Evolutionary conservation across 192 early-diverging fungal species (phyloP), one percentile per base, ranked within the genome.

Genomic region (Coemansia sp.): DNA sequence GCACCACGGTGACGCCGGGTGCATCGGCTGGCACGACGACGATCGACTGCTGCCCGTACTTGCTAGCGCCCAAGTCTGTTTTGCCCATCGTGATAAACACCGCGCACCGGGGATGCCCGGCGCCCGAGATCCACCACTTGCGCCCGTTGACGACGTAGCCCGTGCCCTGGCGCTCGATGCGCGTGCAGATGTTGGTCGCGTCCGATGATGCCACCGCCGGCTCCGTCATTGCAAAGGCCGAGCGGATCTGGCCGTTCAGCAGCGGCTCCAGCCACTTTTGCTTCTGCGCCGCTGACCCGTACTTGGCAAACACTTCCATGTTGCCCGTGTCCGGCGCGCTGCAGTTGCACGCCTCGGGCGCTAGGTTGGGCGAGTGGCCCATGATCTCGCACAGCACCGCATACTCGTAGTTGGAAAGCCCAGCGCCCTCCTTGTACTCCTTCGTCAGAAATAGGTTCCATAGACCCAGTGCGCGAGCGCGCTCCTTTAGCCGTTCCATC

Each of bases 51-150:
- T 97, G 97, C 36, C 77, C 75, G 85, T 99, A 93, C 50, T 79
- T 85, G 61, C 83, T 75, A 40, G 89, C 87, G 6, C 64, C 16
- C 63, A 85, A 83, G 34, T 78, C 85, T 10, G 88, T 86, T 83
- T 97, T 96, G 54, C 97, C 97, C 93, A 98, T 92, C 34, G 95
- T 86, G 6, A 97, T 54, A 66, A 90, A 97, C n/a, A 98, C 88
- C 11, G 90, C 88, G 77, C 96, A 97, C 34, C 92, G 83, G 14
- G 97, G 97, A 67, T 99, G 94, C 33, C 95, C 95, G 10, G 94
- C 93, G 29, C 96, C 96, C n/a, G 93, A 93, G 67, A 97, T 97
- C 94, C 95, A 99, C 97, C 96, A 98, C 84, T 99, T 99, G 71
- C 87, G 88, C 11, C 92, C 92, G 63, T 90, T 94, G 63, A 94